These are phyloP conservation scores for Xenoacremonium recifei DNA, from an alignment of 2,329 filamentous ascomycete species.

Conservation along the genomic window DNA sequence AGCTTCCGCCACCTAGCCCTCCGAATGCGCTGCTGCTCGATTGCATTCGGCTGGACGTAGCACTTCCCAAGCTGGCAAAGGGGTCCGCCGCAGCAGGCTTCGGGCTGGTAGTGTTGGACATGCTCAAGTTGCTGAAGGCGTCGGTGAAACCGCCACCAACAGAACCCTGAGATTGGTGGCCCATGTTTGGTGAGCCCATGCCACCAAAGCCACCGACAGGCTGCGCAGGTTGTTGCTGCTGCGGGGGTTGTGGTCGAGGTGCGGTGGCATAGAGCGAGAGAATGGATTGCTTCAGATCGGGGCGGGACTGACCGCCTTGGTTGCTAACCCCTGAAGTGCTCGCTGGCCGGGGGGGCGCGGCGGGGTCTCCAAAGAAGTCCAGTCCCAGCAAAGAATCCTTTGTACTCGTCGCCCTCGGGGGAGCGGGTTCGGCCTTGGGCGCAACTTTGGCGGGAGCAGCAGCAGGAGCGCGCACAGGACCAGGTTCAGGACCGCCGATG, in stretches of 20 bases:
- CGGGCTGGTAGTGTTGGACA: constrained; percentile 36
- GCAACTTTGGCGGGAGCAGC: constrained; percentile 58
- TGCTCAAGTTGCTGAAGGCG: constrained; percentile 59
- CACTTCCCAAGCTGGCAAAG: constrained; percentile 59
- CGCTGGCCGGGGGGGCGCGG: constrained; percentile 74
- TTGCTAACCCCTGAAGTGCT: constrained; percentile 70
- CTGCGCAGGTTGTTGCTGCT: constrained; percentile 50
- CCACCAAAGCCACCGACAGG: constrained; percentile 63
- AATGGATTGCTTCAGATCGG: constrained; percentile 96
- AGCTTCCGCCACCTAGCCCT: constrained; percentile 68
- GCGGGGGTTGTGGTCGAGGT: constrained; percentile 69
- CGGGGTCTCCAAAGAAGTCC: constrained; percentile 81
- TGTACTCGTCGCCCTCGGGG: constrained; percentile 66
- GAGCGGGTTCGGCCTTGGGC: constrained; percentile 61
- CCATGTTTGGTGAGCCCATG: constrained; percentile 57
- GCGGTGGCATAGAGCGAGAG: constrained; percentile 88
- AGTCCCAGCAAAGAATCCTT: constrained; percentile 90
- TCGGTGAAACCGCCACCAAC: constrained; percentile 71
- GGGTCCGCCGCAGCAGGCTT: constrained; percentile 49
- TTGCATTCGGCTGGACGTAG: constrained; percentile 32
- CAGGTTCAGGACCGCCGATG: constrained; percentile 73
- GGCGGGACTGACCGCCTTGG: constrained; percentile 67
- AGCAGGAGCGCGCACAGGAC: constrained; percentile 69
- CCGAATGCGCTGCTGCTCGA: constrained; percentile 45
- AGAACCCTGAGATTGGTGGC: constrained; percentile 49